Percentiles rank a stretch among this genome's conserved stretches.
phyloP scores from a whole-genome alignment of 805 yeast genomes.

The Wilhelminamyces savonicus region DNA sequence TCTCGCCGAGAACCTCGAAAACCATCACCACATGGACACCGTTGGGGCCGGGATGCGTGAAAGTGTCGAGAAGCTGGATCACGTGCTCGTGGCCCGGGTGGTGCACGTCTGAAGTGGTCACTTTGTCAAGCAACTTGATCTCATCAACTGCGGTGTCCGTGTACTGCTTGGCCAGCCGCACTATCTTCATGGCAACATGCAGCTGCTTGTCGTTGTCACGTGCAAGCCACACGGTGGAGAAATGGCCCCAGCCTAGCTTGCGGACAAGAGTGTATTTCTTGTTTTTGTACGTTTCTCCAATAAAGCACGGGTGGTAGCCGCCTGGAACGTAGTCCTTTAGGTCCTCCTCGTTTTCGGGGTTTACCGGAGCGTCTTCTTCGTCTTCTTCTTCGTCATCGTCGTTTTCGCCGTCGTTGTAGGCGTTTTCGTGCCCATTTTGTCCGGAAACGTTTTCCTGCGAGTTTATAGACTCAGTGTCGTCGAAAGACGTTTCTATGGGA shows the following conservation, averaged over 20 bases:
- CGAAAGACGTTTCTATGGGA: constrained; percentile 31
- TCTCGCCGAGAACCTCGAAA: constrained; percentile 95
- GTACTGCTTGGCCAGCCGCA: constrained; percentile 83
- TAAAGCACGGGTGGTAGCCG: constrained; percentile 91
- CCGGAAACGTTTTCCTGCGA: constrained; percentile 4
- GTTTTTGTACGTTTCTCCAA: constrained; percentile 79
- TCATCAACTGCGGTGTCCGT: constrained; percentile 95
- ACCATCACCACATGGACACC: constrained; percentile 96
- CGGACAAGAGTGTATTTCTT: constrained; percentile 75
- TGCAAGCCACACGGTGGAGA: constrained; percentile 45
- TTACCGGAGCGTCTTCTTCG: constrained; percentile 18
- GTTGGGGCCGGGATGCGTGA: constrained; percentile 82
- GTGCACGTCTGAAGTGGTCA: constrained; percentile 52
- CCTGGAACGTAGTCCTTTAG: constrained; percentile 81
- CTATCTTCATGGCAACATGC: constrained; percentile 93
- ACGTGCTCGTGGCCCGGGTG: constrained; percentile 83
- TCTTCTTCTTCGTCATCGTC: constrained; percentile 3
- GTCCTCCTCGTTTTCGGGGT: constrained; percentile 71
- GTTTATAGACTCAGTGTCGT: constrained; percentile 7
- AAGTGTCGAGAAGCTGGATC: constrained; percentile 74
- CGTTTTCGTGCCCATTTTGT: constrained; percentile 4
- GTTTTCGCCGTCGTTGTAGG: constrained; percentile 10
- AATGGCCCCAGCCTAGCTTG: constrained; percentile 98
- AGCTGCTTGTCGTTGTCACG: constrained; percentile 45
- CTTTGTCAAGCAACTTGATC: constrained; percentile 67